Conservation (phyloP, 2,329 filamentous ascomycete species). For the Bisporella sp. region DNA sequence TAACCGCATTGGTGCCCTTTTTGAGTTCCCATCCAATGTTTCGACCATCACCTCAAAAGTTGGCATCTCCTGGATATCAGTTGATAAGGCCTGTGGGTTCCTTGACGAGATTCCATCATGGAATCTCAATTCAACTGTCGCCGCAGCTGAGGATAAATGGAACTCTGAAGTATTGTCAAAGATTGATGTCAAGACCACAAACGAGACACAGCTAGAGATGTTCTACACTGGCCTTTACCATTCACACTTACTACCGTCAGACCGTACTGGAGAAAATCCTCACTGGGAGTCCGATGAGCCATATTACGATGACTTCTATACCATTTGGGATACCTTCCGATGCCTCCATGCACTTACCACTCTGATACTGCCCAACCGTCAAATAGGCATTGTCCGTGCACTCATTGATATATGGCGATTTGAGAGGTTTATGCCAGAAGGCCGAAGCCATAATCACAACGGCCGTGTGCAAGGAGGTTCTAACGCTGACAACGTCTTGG, state of each 20-base stretch:
- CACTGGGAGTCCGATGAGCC: conserved; percentile 57
- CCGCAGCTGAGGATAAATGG: conserved; percentile 3
- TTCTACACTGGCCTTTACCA: conserved; percentile 27
- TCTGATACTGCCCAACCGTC: not conserved
- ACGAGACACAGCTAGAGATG: not conserved
- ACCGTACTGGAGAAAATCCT: conserved; percentile 66
- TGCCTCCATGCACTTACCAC: not conserved
- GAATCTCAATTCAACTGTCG: conserved; percentile 32
- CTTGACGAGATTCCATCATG: conserved; percentile 38
- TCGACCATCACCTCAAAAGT: conserved; percentile 13
- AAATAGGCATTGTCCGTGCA: not conserved
- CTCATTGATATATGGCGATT: conserved; percentile 46
- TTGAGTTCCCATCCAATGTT: conserved; percentile 33
- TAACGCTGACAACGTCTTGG: conserved; percentile 64
- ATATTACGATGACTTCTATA: conserved; percentile 49
- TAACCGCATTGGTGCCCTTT: conserved; percentile 37
- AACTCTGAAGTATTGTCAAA: conserved; percentile 7
- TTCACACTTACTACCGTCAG: conserved; percentile 33
- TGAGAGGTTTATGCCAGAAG: conserved; percentile 64
- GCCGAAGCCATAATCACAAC: conserved; percentile 66
- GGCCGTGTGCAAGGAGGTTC: conserved; percentile 71
- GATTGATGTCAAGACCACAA: not conserved
- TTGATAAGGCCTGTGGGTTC: conserved; percentile 39
- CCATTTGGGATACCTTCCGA: conserved; percentile 55
- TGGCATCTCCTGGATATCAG: conserved; percentile 38